Base-by-base conservation (phyloP, 2,329 filamentous ascomycete species). In the Reticulascus tulasneorum region DNA sequence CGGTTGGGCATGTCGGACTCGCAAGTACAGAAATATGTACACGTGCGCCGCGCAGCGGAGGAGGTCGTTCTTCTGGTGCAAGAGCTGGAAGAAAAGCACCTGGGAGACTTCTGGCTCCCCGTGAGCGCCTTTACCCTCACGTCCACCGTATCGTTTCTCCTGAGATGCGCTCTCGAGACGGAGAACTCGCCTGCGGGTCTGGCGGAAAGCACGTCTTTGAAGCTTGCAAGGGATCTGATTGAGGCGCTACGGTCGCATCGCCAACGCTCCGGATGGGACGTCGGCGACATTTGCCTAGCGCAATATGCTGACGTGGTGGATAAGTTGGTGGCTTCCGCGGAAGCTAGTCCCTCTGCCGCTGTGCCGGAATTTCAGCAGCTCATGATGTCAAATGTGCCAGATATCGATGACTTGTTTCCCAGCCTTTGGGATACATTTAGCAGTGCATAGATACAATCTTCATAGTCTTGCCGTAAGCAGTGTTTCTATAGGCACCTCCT, bases 71-170 rank as follows among this genome's bases (percentile, higher is more conserved):
- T 66, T 9, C 50, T 75, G 4, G 57, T 67, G 0, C 67, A 69
- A 28, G 69, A 73, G 32, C 52, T 76, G 1, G 53, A 60, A 10
- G 55, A 59, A 5, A 36, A 54, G 2, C 66, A 73, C 11, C 52
- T 73, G 0, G 51, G 56, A 3, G 72, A 67, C 32, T 75, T 73
- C 35, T 76, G 71, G 70, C 53, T 75, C 6, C 62, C 72, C 0
- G 59, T 67, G 8, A 61, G 60, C 24, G 64, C 69, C 0, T 75
- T 73, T 36, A 58, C 63, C 1, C 63, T 73, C 17, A 63, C 69
- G 0, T 65, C 67, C 1, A 68, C 73, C 0, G 64, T 68, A 13
- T 72, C 66, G 19, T 73, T 75, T 21, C 48, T 75, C 21, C 50
- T 76, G 9, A 60, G 72, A 3, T 69, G 65, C 35, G 69, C 66